Evolutionary conservation across 768 basidiomycete genomes (phyloP).

Genomic region (Collybiopsis luxurians): DNA sequence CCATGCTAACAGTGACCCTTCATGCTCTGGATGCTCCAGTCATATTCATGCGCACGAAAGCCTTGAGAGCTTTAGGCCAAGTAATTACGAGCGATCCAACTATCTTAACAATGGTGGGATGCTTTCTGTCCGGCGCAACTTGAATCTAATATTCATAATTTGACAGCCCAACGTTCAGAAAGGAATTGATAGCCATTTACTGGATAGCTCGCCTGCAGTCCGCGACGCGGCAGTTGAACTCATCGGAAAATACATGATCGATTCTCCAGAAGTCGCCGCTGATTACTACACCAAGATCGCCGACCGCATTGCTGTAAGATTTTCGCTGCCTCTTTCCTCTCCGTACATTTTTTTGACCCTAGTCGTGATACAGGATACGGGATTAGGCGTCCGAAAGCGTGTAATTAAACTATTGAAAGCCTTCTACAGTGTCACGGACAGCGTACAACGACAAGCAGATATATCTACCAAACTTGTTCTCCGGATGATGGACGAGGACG

Average conservation of each 20-base stretch:
- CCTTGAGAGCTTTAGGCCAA: slow-evolving; percentile 83
- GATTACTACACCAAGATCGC: slow-evolving; percentile 89
- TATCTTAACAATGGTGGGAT: slow-evolving; percentile 69
- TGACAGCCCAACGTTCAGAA: slow-evolving; percentile 71
- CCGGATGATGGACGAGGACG: slow-evolving; percentile 91
- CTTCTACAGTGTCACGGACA: slow-evolving; percentile 71
- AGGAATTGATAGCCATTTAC: slow-evolving; percentile 85
- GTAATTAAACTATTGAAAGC: slow-evolving; percentile 92
- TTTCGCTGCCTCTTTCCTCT: too few species aligned
- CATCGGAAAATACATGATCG: slow-evolving; percentile 96
- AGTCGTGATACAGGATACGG: slow-evolving; percentile 76
- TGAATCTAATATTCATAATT: neutral
- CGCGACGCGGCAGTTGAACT: slow-evolving; percentile 96
- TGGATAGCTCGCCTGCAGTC: slow-evolving; percentile 91
- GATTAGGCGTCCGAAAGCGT: slow-evolving; percentile 89
- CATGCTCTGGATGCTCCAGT: slow-evolving; percentile 78
- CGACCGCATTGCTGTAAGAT: slow-evolving; percentile 82
- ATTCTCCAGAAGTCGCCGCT: slow-evolving; percentile 81
- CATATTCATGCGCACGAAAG: slow-evolving; percentile 94
- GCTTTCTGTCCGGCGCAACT: neutral
- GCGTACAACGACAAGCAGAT: slow-evolving; percentile 59
- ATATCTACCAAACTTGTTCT: slow-evolving; percentile 80
- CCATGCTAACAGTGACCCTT: slow-evolving; percentile 78
- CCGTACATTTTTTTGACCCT: too few species aligned
- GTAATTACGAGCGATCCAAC: slow-evolving; percentile 88